phyloP scores from a whole-genome alignment of 495 filamentous ascomycete genomes.

The Neurospora pannonica region DNA sequence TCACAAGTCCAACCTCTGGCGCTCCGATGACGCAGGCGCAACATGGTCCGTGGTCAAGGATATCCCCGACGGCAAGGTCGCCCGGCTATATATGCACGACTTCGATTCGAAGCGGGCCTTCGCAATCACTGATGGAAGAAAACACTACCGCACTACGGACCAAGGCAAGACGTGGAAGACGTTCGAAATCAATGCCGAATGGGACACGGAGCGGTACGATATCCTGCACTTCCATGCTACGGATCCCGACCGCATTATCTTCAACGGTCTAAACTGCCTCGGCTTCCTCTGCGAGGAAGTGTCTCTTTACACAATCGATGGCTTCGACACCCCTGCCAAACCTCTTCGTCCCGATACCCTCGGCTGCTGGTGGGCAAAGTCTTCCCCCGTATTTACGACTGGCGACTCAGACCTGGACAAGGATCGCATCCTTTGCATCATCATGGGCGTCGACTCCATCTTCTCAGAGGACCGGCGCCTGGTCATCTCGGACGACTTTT shows the following conservation, averaged over 20 bases:
- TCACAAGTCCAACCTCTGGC: constrained; percentile 46
- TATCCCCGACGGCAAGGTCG: constrained; percentile 51
- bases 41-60: constrained; percentile 58
- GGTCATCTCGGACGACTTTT: constrained; percentile 70
- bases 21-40: constrained; percentile 69
- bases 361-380: constrained; percentile 77
- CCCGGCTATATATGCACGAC: constrained; percentile 59
- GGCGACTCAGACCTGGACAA: constrained; percentile 47
- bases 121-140: constrained; percentile 51
- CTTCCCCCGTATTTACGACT: constrained; percentile 60
- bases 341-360: constrained; percentile 52
- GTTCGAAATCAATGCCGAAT: constrained; percentile 50
- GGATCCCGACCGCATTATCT: constrained; percentile 74
- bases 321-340: constrained; percentile 58
- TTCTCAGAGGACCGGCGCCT: constrained; percentile 60
- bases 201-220: constrained; percentile 34
- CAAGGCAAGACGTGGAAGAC: constrained; percentile 67
- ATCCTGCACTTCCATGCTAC: constrained; percentile 66
- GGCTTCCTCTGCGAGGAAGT: constrained; percentile 45
- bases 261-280: constrained; percentile 62
- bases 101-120: constrained; percentile 72
- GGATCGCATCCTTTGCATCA: constrained; percentile 70
- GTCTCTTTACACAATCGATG: constrained; percentile 73
- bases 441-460: constrained; percentile 50
- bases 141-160: constrained; percentile 74